phyloP scores from a whole-genome alignment of 2,329 filamentous ascomycete genomes.

The Aspergillus novoparasiticus region DNA sequence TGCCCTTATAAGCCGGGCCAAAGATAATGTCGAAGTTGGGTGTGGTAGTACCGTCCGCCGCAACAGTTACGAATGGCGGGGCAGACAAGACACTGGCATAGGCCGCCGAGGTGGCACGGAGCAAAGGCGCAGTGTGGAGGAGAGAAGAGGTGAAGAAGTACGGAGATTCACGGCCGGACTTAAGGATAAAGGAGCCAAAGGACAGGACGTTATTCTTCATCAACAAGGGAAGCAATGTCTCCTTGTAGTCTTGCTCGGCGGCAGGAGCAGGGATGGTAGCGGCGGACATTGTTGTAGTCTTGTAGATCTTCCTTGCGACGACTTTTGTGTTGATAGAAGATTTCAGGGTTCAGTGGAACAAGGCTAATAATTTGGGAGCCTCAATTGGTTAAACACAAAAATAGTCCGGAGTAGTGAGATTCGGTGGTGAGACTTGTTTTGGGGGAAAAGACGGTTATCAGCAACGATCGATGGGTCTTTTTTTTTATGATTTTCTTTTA shows the following conservation, averaged over 20 bases:
- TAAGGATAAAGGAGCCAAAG: constrained; percentile 59
- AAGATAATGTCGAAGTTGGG: constrained; percentile 82
- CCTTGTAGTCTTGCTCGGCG: constrained; percentile 31
- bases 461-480: background rate
- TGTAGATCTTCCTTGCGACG: background rate
- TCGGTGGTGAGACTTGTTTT: background rate
- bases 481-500: constrained; percentile 16
- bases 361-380: background rate
- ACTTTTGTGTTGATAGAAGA: background rate
- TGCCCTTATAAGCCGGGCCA: constrained; percentile 95
- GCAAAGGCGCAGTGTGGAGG: constrained; percentile 79
- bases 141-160: constrained; percentile 98
- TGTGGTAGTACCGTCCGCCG: constrained; percentile 35
- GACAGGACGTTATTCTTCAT: constrained; percentile 27
- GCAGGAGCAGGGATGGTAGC: constrained; percentile 25
- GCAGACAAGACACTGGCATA: constrained; percentile 68
- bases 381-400: background rate
- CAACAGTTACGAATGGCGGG: constrained; percentile 46
- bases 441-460: background rate
- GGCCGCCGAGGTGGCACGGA: constrained; percentile 75
- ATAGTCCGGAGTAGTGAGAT: background rate
- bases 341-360: background rate
- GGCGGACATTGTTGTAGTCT: constrained; percentile 25
- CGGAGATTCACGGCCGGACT: constrained; percentile 85
- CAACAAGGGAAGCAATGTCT: constrained; percentile 19